A percentile compares a stretch with the other conserved stretches of the same genome.
Conservation (phyloP, 495 filamentous ascomycete species). For the Astrothelium subdiscretum region DNA sequence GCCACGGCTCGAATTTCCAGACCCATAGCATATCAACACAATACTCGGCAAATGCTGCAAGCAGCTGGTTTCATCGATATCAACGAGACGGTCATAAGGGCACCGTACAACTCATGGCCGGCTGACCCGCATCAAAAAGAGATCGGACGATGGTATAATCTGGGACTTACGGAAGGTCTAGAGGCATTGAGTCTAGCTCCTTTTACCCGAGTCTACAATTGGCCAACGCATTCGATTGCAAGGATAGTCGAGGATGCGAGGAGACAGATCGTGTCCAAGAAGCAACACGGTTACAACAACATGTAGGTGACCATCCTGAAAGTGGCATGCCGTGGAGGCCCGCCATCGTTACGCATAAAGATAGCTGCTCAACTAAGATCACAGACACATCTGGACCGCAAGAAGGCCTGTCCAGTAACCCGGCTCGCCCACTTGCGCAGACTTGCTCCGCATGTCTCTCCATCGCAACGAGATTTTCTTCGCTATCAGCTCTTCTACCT, state of each 20-base stretch:
- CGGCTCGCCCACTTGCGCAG: not conserved
- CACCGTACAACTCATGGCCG: constrained; percentile 75
- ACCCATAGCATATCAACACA: constrained; percentile 54
- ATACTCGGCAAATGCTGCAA: constrained; percentile 44
- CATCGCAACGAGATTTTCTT: not conserved
- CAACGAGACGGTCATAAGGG: constrained; percentile 55
- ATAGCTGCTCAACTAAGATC: not conserved
- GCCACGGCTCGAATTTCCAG: constrained; percentile 56
- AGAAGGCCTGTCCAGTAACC: constrained; percentile 23
- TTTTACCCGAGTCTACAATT: constrained; percentile 54
- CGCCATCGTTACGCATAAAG: too few relatives aligned
- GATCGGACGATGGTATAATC: constrained; percentile 75
- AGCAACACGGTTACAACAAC: constrained; percentile 61
- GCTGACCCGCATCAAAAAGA: constrained; percentile 54
- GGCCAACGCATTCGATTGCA: constrained; percentile 53
- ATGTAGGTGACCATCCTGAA: constrained; percentile 43
- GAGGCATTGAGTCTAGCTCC: constrained; percentile 65
- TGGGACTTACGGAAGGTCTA: constrained; percentile 57
- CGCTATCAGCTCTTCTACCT: not conserved
- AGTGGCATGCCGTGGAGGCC: constrained; percentile 9
- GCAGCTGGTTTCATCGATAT: constrained; percentile 76
- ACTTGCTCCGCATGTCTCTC: not conserved
- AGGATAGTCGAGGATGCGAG: constrained; percentile 51
- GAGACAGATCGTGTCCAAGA: constrained; percentile 56
- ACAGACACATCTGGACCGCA: constrained; percentile 43